phyloP scores from a whole-genome alignment of 345 rosid genomes.

The Camelina laxa region DNA sequence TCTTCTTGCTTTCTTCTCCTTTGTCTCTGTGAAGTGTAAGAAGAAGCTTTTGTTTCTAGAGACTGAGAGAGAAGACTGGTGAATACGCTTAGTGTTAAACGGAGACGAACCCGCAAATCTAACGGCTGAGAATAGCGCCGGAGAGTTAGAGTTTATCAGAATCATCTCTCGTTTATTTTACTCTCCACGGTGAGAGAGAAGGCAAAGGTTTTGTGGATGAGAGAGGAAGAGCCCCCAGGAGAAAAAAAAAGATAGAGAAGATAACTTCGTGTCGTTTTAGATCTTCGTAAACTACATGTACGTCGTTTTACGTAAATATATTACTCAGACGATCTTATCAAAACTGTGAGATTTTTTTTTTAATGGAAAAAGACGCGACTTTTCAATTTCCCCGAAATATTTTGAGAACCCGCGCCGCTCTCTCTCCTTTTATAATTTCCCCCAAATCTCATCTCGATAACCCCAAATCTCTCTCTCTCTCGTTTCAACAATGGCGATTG shows the following conservation, averaged over 20 bases:
- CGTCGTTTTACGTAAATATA: conserved; percentile 23
- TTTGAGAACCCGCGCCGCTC: no score
- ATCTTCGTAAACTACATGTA: conserved; percentile 8
- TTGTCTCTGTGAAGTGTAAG: conserved; percentile 24
- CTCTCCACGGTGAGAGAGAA: not conserved
- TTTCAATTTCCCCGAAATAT: not conserved
- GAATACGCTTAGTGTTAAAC: conserved; percentile 16
- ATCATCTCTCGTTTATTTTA: conserved; percentile 24
- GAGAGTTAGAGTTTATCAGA: conserved; percentile 28
- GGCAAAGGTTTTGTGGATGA: conserved; percentile 13
- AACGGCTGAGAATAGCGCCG: conserved; percentile 35
- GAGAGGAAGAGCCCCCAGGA: conserved; percentile 9
- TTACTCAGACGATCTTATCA: not conserved
- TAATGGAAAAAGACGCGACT: not conserved
- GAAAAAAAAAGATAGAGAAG: conserved; percentile 7
- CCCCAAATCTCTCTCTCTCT: not conserved
- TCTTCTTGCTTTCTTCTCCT: conserved; percentile 24
- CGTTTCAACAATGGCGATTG: conserved; percentile 45
- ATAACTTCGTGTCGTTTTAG: conserved; percentile 20
- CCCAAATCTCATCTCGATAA: not conserved
- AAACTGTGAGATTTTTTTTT: not conserved
- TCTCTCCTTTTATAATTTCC: no score
- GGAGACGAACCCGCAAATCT: conserved; percentile 21
- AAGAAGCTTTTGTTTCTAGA: conserved; percentile 34
- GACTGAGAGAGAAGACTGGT: conserved; percentile 12